phyloP scores from a whole-genome alignment of 192 early-diverging fungal genomes.

The Backusella parvicylindrica region DNA sequence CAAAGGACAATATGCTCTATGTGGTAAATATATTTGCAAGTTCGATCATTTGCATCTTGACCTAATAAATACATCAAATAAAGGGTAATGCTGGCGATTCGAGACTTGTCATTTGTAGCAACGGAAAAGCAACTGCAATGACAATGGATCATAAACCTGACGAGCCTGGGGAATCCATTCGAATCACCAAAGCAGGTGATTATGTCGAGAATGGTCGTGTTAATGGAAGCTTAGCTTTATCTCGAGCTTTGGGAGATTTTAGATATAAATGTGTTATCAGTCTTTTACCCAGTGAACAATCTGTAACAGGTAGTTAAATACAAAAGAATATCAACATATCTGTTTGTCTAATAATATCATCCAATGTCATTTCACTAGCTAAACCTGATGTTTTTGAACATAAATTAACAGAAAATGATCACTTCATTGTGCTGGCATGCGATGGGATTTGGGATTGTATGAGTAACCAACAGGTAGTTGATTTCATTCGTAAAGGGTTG shows the following conservation, averaged over 20 bases:
- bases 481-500: constrained; percentile 77
- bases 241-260: constrained; percentile 96
- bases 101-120: constrained; percentile 76
- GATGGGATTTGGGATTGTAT: constrained; percentile 99
- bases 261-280: constrained; percentile 88
- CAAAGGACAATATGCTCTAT: constrained; percentile 21
- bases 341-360: too few relatives aligned
- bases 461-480: constrained; percentile 81
- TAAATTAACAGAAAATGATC: constrained; percentile 65
- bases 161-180: constrained; percentile 72
- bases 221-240: constrained; percentile 95
- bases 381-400: constrained; percentile 77
- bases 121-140: constrained; percentile 72
- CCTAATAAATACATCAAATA: too few relatives aligned
- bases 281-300: constrained; percentile 81
- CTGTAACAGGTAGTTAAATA: constrained; percentile 70
- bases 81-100: constrained; percentile 91
- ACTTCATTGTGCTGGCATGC: constrained; percentile 95
- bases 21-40: constrained; percentile 4
- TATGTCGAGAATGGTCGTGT: constrained; percentile 98
- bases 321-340: too few relatives aligned
- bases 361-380: constrained; percentile 45
- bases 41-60: too few relatives aligned
- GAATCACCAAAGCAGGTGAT: constrained; percentile 89
- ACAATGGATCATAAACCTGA: constrained; percentile 95